A percentile compares a stretch with the other conserved stretches of the same genome.
Evolutionary conservation across 2,329 filamentous ascomycete genomes (phyloP).

Genomic region (Penicillium polonicum): DNA sequence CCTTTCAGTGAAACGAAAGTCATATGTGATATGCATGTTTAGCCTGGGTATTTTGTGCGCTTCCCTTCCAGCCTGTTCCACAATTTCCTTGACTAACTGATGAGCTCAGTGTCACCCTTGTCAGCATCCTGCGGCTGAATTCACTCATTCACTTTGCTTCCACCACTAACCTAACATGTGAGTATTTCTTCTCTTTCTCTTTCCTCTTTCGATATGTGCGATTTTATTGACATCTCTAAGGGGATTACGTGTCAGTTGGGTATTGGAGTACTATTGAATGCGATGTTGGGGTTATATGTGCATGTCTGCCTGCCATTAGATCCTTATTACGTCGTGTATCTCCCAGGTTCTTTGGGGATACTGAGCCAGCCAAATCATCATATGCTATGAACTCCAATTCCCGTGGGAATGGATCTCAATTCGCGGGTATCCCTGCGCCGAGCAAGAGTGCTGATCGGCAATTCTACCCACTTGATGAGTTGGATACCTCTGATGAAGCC

Average conservation of each 20-base stretch:
- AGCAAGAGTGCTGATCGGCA: conserved; percentile 19
- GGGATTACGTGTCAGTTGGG: conserved; percentile 32
- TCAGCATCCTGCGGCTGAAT: conserved; percentile 47
- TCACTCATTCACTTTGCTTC: conserved; percentile 45
- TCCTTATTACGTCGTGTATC: conserved; percentile 40
- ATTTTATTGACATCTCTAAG: conserved; percentile 13
- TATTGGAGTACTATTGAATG: conserved; percentile 36
- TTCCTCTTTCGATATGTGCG: not conserved
- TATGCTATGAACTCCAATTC: conserved; percentile 16
- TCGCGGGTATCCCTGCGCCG: conserved; percentile 14
- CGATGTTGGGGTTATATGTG: conserved; percentile 33
- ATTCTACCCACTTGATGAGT: conserved; percentile 24
- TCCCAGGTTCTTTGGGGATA: conserved; percentile 39
- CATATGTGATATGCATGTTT: conserved; percentile 38
- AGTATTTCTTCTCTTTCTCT: not conserved
- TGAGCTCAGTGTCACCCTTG: conserved; percentile 42
- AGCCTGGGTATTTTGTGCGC: conserved; percentile 39
- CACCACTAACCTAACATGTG: conserved; percentile 43
- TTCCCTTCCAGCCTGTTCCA: not conserved
- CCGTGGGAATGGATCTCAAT: conserved; percentile 13
- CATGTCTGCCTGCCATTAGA: conserved; percentile 36
- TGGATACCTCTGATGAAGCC: conserved; percentile 21
- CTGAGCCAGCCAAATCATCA: conserved; percentile 16
- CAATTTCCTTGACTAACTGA: not conserved
- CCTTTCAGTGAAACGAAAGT: conserved; percentile 32